Evolutionary conservation across 805 yeast species (phyloP), one percentile per base, ranked within the genome.

Genomic region (Pichia deserticola): DNA sequence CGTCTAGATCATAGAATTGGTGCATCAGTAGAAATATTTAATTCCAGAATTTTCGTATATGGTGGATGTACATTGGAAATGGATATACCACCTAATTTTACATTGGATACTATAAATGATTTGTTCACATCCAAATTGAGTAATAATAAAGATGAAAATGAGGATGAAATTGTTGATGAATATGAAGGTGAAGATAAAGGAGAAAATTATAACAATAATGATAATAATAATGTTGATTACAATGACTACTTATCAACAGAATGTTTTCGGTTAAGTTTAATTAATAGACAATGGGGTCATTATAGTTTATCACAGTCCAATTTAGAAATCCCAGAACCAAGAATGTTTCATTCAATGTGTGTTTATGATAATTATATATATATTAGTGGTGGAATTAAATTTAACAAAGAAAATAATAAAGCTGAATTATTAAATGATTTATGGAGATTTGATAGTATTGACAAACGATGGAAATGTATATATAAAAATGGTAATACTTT

Each of bases 1-100:
- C 73, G 78, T 50, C 66, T 84, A 52, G 79, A 79, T 48, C 76
- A 76, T 42, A 71, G 92, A 50, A 81, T 89, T 1, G 93, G 93
- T 13, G 78, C 88, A 2, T 79, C 88, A 0, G 67, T 81, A 2
- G 68, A 75, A 1, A 69, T 81, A 29, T 71, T 75, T 36, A 76
- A 81, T 56, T 84, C 90, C 6, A 70, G 80, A 45, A 70, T 85
- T 1, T 75, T 81, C 33, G 81, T 79, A 0, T 78, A 71, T 60
- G 92, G 90, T n/a, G 93, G 93, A 0, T 65, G 82, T 15, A 76
- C 81, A 0, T 63, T 81, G 9, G 85, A 84, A 1, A 58, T 85
- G 15, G 76, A 77, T 43, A 58, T 82, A 37, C 57, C 65, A 4
- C 58, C 68, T 2, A 45, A 50, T 3, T 66, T 73, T 30, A 67